Conservation (phyloP, 176 grass and related monocot species). For the Raddia distichophylla region DNA sequence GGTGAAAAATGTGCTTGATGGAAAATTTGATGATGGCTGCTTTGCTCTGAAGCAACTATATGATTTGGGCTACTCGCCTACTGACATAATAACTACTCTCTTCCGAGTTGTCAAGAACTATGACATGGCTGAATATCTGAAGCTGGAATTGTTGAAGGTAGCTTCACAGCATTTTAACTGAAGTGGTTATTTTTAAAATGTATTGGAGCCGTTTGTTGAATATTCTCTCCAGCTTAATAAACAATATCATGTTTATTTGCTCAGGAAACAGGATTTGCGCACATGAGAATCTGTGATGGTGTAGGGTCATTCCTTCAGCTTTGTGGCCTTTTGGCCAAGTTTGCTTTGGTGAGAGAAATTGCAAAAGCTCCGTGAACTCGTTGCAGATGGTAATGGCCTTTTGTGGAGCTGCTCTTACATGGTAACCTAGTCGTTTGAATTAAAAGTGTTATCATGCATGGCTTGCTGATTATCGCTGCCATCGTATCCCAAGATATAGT, state of each 20-base stretch:
- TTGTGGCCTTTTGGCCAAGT: slow-evolving; percentile 89
- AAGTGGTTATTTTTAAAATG: too few relatives aligned
- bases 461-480: neutral
- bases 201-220: neutral
- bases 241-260: slow-evolving; percentile 13
- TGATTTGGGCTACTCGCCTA: slow-evolving; percentile 91
- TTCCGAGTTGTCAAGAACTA: slow-evolving; percentile 96
- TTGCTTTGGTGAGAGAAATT: slow-evolving; percentile 69
- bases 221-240: neutral
- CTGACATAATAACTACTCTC: slow-evolving; percentile 93
- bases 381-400: neutral
- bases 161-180: neutral
- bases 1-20: slow-evolving; percentile 81
- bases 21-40: slow-evolving; percentile 84
- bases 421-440: slow-evolving; percentile 12
- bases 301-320: slow-evolving; percentile 93
- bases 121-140: slow-evolving; percentile 94
- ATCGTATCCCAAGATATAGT: slow-evolving; percentile 39
- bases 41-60: slow-evolving; percentile 80
- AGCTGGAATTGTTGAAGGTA: slow-evolving; percentile 96
- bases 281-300: slow-evolving; percentile 98
- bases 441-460: neutral
- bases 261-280: slow-evolving; percentile 93
- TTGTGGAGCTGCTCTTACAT: slow-evolving; percentile 14
- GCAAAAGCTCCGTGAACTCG: slow-evolving; percentile 48